Evolutionary conservation across 2,329 filamentous ascomycete genomes (phyloP).

Genomic region (Cyclaneusma minus): DNA sequence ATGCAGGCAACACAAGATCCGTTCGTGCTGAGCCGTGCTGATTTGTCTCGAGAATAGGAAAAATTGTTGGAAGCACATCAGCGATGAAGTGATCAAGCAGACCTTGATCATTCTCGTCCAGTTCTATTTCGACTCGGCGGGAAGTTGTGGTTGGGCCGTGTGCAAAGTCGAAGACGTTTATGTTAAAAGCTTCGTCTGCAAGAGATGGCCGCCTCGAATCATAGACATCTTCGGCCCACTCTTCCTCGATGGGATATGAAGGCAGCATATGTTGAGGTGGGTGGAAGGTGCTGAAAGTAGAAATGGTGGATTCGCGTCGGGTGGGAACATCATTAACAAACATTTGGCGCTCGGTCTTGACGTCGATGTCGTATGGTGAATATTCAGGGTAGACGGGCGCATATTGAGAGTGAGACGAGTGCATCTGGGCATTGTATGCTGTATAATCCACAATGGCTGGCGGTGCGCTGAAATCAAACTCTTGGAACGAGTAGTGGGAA

Average conservation of each 20-base stretch:
- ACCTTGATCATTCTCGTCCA: constrained; percentile 76
- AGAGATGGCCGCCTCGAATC: constrained; percentile 54
- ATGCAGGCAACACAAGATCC: constrained; percentile 70
- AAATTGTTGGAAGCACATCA: constrained; percentile 74
- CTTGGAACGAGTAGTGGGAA: constrained; percentile 53
- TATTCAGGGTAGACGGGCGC: constrained; percentile 34
- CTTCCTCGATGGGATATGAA: constrained; percentile 47
- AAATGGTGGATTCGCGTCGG: constrained; percentile 71
- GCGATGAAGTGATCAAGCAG: constrained; percentile 84
- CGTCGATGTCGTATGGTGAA: constrained; percentile 81
- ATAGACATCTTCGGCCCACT: constrained; percentile 58
- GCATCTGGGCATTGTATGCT: constrained; percentile 48
- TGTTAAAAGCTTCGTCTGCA: constrained; percentile 48
- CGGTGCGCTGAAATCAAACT: constrained; percentile 58
- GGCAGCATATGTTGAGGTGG: constrained; percentile 51
- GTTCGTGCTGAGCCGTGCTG: constrained; percentile 70
- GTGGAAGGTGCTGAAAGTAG: constrained; percentile 85
- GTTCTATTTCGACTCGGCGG: constrained; percentile 58
- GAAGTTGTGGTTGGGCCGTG: constrained; percentile 48
- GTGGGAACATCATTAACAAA: constrained; percentile 84
- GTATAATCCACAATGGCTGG: constrained; percentile 38
- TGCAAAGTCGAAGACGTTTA: constrained; percentile 72
- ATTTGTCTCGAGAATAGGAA: constrained; percentile 82
- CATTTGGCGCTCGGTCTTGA: constrained; percentile 90
- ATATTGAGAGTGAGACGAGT: constrained; percentile 30